Base-by-base conservation (phyloP, 2,329 filamentous ascomycete genomes). In the Calonectria leucothoes region DNA sequence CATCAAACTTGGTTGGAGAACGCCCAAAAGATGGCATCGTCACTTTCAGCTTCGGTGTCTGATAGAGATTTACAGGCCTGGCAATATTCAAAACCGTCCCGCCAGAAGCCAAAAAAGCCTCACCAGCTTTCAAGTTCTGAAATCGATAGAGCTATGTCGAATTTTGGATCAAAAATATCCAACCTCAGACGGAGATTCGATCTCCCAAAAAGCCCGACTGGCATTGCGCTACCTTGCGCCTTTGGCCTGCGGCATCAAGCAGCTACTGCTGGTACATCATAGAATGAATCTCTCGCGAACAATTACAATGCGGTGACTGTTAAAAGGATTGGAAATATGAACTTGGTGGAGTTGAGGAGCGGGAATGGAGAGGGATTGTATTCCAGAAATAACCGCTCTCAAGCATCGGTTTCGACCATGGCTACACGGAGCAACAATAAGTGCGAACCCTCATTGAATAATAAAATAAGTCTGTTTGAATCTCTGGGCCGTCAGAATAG, bases 391-490 rank as follows among this genome's bases (percentile, higher is more conserved):
- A 5, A n/a, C 8, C 14, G 45, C 14, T n/a, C 42, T 8, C 52
- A 42, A 11, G 29, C 33, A 25, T 70, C 74, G 6, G 61, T 49
- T 29, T 68, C 72, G 25, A 63, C 65, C 8, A 27, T 49, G 20
- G 31, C 20, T 11, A 73, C 66, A 11, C 67, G 66, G 20, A 67
- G 51, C 12, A 72, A 69, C 2, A 61, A 74, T 42, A 74, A 75
- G 31, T 27, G 48, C 1, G n/a, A 63, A n/a, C 79, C 79, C 10
- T 77, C 78, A 6, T 52, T 81, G 55, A 80, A 76, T 57, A 77
- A 83, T n/a, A 82, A 76, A 48, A 83, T 84, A 27, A 74, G 77
- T 4, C 71, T 83, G 11, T 84, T 82, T 63, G 82, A 84, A 52
- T 79, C 78, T 20, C 66, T 84, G 42, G 77, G 74, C 27, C 71